Evolutionary conservation across 1,284 basidiomycete species (phyloP).

Genomic region (Malassezia restricta): DNA sequence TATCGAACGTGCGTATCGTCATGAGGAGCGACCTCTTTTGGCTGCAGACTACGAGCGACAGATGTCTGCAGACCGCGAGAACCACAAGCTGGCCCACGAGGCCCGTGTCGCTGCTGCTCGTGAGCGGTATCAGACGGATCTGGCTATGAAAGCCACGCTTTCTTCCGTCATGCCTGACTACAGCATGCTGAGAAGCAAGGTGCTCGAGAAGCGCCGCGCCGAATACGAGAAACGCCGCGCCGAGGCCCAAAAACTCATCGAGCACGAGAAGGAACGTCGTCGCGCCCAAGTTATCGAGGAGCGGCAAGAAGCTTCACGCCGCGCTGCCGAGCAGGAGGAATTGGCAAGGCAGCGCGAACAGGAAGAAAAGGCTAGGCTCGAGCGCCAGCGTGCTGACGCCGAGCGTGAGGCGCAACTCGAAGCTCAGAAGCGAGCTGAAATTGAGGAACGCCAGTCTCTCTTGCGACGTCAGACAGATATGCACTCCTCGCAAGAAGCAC

Average conservation of each 20-base stretch:
- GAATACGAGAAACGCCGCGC: slow-evolving; percentile 60
- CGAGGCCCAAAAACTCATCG: slow-evolving; percentile 60
- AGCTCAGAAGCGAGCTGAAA: slow-evolving; percentile 40
- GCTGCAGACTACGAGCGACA: slow-evolving; percentile 77
- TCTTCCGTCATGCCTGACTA: slow-evolving; percentile 67
- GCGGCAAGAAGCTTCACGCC: slow-evolving; percentile 35
- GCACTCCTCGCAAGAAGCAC: slow-evolving; percentile 34
- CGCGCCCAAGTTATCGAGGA: slow-evolving; percentile 27
- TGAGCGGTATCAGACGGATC: slow-evolving; percentile 58
- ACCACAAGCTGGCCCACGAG: slow-evolving; percentile 52
- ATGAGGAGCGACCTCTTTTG: slow-evolving; percentile 79
- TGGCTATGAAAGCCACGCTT: slow-evolving; percentile 68
- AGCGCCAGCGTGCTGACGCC: slow-evolving; percentile 28
- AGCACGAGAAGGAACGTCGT: slow-evolving; percentile 71
- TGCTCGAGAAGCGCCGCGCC: slow-evolving; percentile 58
- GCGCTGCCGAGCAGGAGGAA: slow-evolving; percentile 24
- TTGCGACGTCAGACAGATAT: slow-evolving; percentile 30
- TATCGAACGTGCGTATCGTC: slow-evolving; percentile 85
- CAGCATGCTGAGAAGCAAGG: slow-evolving; percentile 52
- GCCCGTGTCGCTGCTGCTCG: slow-evolving; percentile 53
- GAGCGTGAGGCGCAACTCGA: slow-evolving; percentile 38
- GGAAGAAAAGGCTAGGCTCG: slow-evolving; percentile 20
- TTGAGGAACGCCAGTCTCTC: slow-evolving; percentile 38
- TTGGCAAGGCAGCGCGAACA: neutral
- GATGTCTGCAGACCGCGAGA: slow-evolving; percentile 58